Base-by-base conservation (phyloP, 2,329 filamentous ascomycete genomes). In the Alternaria brassicicola region DNA sequence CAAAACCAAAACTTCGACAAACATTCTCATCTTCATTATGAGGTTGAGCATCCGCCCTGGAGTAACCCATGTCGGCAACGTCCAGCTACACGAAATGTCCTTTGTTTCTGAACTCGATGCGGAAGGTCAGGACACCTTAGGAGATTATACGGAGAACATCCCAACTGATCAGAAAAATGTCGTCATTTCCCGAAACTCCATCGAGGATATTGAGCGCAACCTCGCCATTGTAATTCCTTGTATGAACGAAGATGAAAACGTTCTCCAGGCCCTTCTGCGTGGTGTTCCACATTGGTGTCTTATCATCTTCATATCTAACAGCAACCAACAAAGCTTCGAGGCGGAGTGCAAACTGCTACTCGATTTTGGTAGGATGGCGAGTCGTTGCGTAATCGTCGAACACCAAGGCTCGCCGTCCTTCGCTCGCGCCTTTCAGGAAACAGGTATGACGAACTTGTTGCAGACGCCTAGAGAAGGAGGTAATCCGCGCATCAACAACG, bases 281-380 rank as follows among this genome's bases (percentile, higher is more conserved):
- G 64, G 64, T n/a, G 43, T 66, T 9, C 64, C 64, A 12, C 59
- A 63, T 30, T 26, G 61, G 13, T 66, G 59, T 39, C 36, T 58
- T 4, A 57, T 60, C 50, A 56, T 66, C 21, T 41, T 64, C 13
- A 52, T 66, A 13, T 66, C 64, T 10, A 66, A 66, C 33, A 64
- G 62, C 50, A 42, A 31, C 25, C 19, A n/a, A 5, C 6, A 17
- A 2, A 63, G 61, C 19, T 66, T 54, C 21, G 5, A 49, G 10
- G 45, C 39, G 2, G 64, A 66, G 35, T 25, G 45, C 43, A 31
- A 42, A 36, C 30, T 59, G 7, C 41, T 66, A 7, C n/a, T 30
- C 13, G 39, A 51, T 1, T 54, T 59, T n/a, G 61, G 59, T 19
- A 47, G 13, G 19, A 15, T 28, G 9, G 26, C 59, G 1, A 10